These are phyloP conservation scores for Tremella mesenterica DNA, from an alignment of 768 basidiomycete genomes.

Conservation along the genomic window DNA sequence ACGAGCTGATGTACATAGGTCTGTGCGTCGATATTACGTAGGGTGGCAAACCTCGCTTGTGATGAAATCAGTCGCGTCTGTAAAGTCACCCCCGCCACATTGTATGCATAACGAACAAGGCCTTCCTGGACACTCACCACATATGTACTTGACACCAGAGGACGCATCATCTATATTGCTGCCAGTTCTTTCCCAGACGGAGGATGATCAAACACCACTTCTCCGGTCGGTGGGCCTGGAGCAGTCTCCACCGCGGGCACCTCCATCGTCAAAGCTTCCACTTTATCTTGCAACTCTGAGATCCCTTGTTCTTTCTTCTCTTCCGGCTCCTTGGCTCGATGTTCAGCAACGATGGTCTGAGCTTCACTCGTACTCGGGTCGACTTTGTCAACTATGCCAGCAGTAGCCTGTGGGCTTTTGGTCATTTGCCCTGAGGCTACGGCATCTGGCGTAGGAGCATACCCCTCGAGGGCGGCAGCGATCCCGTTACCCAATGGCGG, in stretches of 20 bases:
- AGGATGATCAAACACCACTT: conserved; percentile 41
- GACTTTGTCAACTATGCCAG: background rate
- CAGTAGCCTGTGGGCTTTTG: background rate
- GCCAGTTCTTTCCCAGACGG: conserved; percentile 29
- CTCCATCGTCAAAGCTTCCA: conserved; percentile 9
- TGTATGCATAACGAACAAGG: too few species aligned
- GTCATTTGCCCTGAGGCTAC: conserved; percentile 19
- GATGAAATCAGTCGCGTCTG: too few species aligned
- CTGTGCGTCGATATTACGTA: too few species aligned
- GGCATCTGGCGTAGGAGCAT: conserved; percentile 20
- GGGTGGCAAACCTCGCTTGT: too few species aligned
- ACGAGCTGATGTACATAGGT: too few species aligned
- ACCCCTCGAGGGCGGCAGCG: conserved; percentile 33
- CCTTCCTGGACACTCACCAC: too few species aligned
- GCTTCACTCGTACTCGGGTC: background rate
- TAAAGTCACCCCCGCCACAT: background rate
- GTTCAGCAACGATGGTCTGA: background rate
- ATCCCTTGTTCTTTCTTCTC: background rate
- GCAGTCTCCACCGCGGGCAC: conserved; percentile 21
- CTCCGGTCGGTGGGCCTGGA: conserved; percentile 36
- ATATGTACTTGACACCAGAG: background rate
- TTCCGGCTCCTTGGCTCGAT: background rate
- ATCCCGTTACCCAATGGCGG: conserved; percentile 41
- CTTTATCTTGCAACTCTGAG: background rate
- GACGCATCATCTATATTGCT: background rate